Base-by-base conservation (phyloP, 2,329 filamentous ascomycete genomes). In the Diaporthe caulivora region DNA sequence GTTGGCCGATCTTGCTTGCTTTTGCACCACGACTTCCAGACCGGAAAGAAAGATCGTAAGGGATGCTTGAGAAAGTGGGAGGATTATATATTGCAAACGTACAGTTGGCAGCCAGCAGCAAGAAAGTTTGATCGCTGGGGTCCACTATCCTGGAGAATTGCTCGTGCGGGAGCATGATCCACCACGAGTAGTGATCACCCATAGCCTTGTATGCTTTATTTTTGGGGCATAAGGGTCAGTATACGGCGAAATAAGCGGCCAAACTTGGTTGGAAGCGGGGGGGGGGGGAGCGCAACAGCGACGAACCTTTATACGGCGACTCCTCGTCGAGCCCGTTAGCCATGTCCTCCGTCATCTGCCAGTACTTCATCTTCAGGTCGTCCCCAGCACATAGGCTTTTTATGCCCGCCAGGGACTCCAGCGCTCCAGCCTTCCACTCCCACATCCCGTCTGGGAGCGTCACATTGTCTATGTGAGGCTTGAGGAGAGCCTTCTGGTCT, bases 91-190 rank as follows among this genome's bases (percentile, higher is more conserved):
- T 29, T 9, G 40, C 17, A 47, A 11, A 57, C 70, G 13, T 40
- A 67, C 88, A 90, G 80, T 90, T 88, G 67, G 87, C 77, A 44
- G 86, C 86, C 54, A 90, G 81, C 40, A 90, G 80, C 53, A 86
- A 71, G 72, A 85, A 84, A 21, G 84, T 81, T 77, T 87, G 87
- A 77, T 85, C 86, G 37, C 77, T 76, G 37, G 84, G 80, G 78
- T 89, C 84, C 75, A 90, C 83, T 69, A 90, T 79, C 65, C 82
- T 81, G 75, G 87, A 84, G 79, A 90, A 90, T 62, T 84, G 81
- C 47, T 83, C 82, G 76, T 90, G 88, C 11, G 87, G 85, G 10
- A 90, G 83, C 78, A 87, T 83, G 83, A 90, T 90, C 88, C 88
- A 90, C 88, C 88, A 90, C 5, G 79, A 83, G 78, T 88, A 90